These are phyloP conservation scores for Arthroderma sp. DNA, from an alignment of 2,329 filamentous ascomycete species.

Conservation along the genomic window DNA sequence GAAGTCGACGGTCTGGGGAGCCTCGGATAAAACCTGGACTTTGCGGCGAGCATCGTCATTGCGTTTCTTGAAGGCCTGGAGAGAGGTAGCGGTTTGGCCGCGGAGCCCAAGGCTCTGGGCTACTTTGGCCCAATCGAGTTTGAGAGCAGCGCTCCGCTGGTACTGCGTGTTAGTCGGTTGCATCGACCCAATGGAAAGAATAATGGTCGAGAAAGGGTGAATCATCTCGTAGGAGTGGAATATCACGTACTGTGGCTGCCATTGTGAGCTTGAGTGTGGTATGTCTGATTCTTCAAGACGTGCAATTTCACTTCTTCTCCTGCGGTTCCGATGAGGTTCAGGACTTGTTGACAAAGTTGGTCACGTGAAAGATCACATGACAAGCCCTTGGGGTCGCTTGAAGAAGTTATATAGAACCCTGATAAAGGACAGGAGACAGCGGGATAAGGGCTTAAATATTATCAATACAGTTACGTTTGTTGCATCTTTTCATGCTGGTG, in stretches of 20 bases:
- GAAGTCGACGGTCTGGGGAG: conserved; percentile 83
- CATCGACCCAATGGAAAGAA: conserved; percentile 13
- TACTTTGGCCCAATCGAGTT: conserved; percentile 98
- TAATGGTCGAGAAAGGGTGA: not conserved
- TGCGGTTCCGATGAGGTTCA: not conserved
- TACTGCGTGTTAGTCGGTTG: conserved; percentile 2
- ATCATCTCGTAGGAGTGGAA: not conserved
- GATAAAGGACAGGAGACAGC: not conserved
- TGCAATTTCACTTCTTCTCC: conserved; percentile 2
- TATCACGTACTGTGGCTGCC: conserved; percentile 2
- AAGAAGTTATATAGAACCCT: not conserved
- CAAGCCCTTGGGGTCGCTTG: not conserved
- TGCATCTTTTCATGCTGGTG: not conserved
- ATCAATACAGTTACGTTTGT: no score
- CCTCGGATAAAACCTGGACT: conserved; percentile 70
- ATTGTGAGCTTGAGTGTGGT: conserved; percentile 1
- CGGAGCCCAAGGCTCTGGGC: conserved; percentile 88
- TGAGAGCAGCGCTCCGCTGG: conserved; percentile 93
- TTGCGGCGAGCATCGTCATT: conserved; percentile 98
- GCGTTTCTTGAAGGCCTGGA: conserved; percentile 98
- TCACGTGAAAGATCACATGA: not conserved
- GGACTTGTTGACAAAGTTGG: not conserved
- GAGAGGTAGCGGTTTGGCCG: conserved; percentile 81
- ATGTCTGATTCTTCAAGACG: not conserved
- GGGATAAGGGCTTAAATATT: no score